These are phyloP conservation scores for Komagataella mondaviorum DNA, from an alignment of 805 yeast genomes.

Conservation along the genomic window DNA sequence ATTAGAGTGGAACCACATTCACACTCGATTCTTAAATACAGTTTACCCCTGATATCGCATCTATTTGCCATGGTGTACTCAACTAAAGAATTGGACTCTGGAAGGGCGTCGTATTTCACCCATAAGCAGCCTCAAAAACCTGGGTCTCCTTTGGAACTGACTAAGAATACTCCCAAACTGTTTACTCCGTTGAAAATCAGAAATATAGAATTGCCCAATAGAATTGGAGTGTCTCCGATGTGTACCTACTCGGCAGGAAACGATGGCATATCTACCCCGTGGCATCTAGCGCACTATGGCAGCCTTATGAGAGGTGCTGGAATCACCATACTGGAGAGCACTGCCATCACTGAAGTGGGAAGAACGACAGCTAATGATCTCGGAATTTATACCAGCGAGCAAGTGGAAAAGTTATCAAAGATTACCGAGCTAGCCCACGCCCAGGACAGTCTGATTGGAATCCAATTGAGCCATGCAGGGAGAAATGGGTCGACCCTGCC, in stretches of 20 bases:
- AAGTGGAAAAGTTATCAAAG: slow-evolving; percentile 24
- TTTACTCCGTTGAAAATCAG: slow-evolving; percentile 16
- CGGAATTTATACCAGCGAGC: slow-evolving; percentile 38
- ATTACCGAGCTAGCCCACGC: slow-evolving; percentile 32
- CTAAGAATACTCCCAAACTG: slow-evolving; percentile 8
- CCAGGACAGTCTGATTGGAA: slow-evolving; percentile 30
- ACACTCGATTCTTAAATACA: not conserved
- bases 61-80: not conserved
- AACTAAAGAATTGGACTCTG: not conserved
- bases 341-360: slow-evolving; percentile 8
- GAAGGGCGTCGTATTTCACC: not conserved
- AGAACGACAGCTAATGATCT: slow-evolving; percentile 14
- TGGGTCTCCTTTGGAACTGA: not conserved
- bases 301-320: slow-evolving; percentile 34
- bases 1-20: not conserved
- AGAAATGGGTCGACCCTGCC: slow-evolving; percentile 18
- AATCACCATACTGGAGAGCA: slow-evolving; percentile 30
- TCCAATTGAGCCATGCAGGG: slow-evolving; percentile 45
- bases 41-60: not conserved
- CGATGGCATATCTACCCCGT: slow-evolving; percentile 24
- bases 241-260: slow-evolving; percentile 30
- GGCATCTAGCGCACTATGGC: slow-evolving; percentile 37
- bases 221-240: slow-evolving; percentile 27
- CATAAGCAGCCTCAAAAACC: not conserved
- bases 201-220: slow-evolving; percentile 14